Base-by-base conservation (phyloP, 768 basidiomycete genomes). In the Coprinopsis strossmayeri region DNA sequence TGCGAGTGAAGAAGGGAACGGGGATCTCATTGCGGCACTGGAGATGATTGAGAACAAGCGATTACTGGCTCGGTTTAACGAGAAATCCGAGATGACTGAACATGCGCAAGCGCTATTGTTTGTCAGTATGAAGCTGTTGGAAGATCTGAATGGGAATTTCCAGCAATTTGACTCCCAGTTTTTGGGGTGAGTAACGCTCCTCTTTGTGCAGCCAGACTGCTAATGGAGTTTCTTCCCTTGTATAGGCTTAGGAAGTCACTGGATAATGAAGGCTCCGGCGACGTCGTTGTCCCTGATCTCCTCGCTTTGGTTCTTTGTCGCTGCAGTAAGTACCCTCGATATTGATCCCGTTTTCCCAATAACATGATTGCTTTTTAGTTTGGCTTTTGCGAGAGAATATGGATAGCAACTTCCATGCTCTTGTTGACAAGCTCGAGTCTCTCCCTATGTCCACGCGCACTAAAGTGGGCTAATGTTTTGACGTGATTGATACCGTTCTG, bases 361-460 rank as follows among this genome's bases (percentile, higher is more conserved):
- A 34, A 12, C 5, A 15, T 34, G 15, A 23, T 46, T 34, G 40
- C 46, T 54, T 25, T 56, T 34, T 46, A 87, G 87, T 88, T 34
- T 87, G 84, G 79, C 62, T 84, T 10, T 61, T 82, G 12, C 78
- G 84, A 15, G 71, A 84, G 53, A 76, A 80, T 15, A 66, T 69
- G 23, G 72, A 70, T 27, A 74, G 74, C 20, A 71, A 72, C 13
- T 79, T 81, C 50, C 69, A 76, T 34, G 58, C 59, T 0, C 61
- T 89, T 13, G 64, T 93, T 0, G 70, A 82, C 25, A 77, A 76
- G 53, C 72, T 85, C 45, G 68, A 75, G 49, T 67, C 71, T 0
- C 63, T 86, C 17, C 81, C 82, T 3, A 70, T 72, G 25, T 81
- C 78, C 5, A 69, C 69, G 3, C 74, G 75, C 26, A 79, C 72